Conservation (phyloP, 768 basidiomycete genomes). For the Cystobasidium onofrii region DNA sequence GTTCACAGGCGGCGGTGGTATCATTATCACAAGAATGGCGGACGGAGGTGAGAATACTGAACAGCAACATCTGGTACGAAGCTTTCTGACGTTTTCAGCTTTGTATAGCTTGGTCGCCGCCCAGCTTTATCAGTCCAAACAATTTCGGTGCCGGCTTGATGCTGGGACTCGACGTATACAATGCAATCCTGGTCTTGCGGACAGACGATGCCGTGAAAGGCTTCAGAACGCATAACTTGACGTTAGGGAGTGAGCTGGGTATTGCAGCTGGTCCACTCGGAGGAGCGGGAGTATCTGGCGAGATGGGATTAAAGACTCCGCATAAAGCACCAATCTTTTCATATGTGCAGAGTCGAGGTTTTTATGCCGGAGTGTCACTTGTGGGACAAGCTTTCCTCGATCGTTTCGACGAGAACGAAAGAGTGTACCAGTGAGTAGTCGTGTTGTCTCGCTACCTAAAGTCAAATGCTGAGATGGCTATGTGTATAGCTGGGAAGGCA, state of each 20-base stretch:
- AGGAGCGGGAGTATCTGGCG: constrained; percentile 35
- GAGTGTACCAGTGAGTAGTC: constrained; percentile 9
- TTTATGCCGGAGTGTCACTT: constrained; percentile 42
- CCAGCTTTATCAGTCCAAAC: constrained; percentile 41
- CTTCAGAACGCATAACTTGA: constrained; percentile 41
- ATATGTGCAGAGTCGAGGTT: constrained; percentile 36
- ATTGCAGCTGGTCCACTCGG: constrained; percentile 41
- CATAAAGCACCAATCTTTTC: constrained; percentile 38
- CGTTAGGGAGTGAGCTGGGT: constrained; percentile 37
- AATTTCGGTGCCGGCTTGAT: constrained; percentile 40
- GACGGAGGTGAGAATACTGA: constrained; percentile 32
- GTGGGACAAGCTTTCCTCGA: constrained; percentile 40
- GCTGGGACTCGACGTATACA: constrained; percentile 37
- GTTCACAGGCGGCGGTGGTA: constrained; percentile 31
- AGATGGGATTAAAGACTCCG: constrained; percentile 33
- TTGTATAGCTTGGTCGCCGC: constrained; percentile 38
- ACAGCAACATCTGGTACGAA: too few species aligned
- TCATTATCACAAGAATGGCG: constrained; percentile 33
- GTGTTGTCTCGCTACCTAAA: background rate
- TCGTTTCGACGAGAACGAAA: constrained; percentile 39
- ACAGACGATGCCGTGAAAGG: constrained; percentile 41
- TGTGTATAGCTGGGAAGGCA: constrained; percentile 29
- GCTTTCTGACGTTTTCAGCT: background rate
- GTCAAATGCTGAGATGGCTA: background rate
- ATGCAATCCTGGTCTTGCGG: constrained; percentile 38